Percentiles rank a stretch among this genome's conserved stretches.
phyloP scores from a whole-genome alignment of 2,329 filamentous ascomycete species.

The Sphaerulina populicola region DNA sequence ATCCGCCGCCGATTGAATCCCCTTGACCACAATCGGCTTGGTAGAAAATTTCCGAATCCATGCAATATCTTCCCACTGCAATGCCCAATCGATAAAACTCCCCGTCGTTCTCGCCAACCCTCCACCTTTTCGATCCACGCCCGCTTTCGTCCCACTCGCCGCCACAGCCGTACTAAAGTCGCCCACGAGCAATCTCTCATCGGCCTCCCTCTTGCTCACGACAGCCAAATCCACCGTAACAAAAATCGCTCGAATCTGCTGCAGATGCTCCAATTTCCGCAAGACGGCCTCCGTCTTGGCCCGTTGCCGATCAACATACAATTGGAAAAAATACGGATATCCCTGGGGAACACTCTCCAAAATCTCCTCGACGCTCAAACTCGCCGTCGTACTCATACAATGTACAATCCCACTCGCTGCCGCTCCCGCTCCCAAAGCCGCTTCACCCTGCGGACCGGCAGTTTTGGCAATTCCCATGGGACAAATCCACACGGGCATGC shows the following conservation, averaged over 20 bases:
- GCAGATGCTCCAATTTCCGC: slow-evolving; percentile 38
- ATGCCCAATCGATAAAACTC: slow-evolving; percentile 48
- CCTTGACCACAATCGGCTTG: slow-evolving; percentile 47
- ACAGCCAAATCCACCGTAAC: slow-evolving; percentile 54
- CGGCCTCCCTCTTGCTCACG: slow-evolving; percentile 47
- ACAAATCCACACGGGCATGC: slow-evolving; percentile 34
- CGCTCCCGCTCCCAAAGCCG: slow-evolving; percentile 29
- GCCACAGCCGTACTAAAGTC: slow-evolving; percentile 50
- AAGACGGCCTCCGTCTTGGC: slow-evolving; percentile 46
- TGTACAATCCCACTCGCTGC: slow-evolving; percentile 30
- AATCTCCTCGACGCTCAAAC: slow-evolving; percentile 29
- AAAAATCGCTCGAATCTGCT: slow-evolving; percentile 47
- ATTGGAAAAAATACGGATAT: slow-evolving; percentile 48
- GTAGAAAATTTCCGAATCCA: slow-evolving; percentile 35
- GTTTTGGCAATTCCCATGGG: slow-evolving; percentile 31
- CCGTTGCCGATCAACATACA: slow-evolving; percentile 54
- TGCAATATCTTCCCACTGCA: slow-evolving; percentile 43
- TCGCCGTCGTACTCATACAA: slow-evolving; percentile 29
- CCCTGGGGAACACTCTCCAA: slow-evolving; percentile 23
- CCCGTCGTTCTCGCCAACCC: slow-evolving; percentile 50
- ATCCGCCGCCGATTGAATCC: slow-evolving; percentile 38
- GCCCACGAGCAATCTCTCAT: slow-evolving; percentile 41
- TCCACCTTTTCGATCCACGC: slow-evolving; percentile 48
- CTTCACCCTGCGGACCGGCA: slow-evolving; percentile 30
- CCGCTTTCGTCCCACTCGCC: slow-evolving; percentile 48